phyloP scores from a whole-genome alignment of 1,139 yeast species.

The Nakaseomyces kungkrabaensis region DNA sequence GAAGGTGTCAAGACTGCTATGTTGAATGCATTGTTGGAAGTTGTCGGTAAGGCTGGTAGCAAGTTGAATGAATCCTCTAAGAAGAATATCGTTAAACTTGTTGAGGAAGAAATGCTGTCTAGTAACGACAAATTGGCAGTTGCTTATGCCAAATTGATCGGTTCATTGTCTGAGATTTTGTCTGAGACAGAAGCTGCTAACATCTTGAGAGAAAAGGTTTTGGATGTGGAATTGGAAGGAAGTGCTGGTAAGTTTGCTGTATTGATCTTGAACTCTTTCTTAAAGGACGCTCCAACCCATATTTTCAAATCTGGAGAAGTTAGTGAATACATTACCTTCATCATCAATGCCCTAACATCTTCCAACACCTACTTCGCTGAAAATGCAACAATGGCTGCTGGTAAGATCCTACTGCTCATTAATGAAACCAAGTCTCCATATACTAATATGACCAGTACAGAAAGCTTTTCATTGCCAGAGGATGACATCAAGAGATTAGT shows the following conservation, averaged over 20 bases:
- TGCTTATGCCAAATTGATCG: constrained; percentile 70
- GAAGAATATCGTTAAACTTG: constrained; percentile 56
- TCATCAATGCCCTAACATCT: constrained; percentile 40
- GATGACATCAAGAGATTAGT: constrained; percentile 35
- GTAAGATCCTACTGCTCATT: constrained; percentile 57
- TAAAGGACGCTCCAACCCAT: constrained; percentile 63
- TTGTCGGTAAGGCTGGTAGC: constrained; percentile 69
- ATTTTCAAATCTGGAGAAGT: constrained; percentile 44
- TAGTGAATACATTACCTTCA: constrained; percentile 39
- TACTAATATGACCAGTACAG: constrained; percentile 19
- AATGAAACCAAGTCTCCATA: constrained; percentile 37
- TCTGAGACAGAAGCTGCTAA: constrained; percentile 54
- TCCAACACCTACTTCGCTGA: constrained; percentile 53
- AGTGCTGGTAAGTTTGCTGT: constrained; percentile 51
- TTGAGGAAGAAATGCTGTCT: constrained; percentile 58
- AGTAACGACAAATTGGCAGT: constrained; percentile 53
- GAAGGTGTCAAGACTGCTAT: constrained; percentile 74
- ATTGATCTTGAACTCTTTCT: constrained; percentile 67
- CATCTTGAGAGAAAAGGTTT: constrained; percentile 53
- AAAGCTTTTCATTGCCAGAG: constrained; percentile 33
- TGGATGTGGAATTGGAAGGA: constrained; percentile 32
- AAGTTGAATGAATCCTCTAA: constrained; percentile 71
- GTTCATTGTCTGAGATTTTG: constrained; percentile 63
- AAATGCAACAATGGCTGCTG: constrained; percentile 73
- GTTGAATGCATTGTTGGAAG: constrained; percentile 77